Base-by-base conservation (phyloP, 208 protist species). In the Acanthamoeba quina region DNA sequence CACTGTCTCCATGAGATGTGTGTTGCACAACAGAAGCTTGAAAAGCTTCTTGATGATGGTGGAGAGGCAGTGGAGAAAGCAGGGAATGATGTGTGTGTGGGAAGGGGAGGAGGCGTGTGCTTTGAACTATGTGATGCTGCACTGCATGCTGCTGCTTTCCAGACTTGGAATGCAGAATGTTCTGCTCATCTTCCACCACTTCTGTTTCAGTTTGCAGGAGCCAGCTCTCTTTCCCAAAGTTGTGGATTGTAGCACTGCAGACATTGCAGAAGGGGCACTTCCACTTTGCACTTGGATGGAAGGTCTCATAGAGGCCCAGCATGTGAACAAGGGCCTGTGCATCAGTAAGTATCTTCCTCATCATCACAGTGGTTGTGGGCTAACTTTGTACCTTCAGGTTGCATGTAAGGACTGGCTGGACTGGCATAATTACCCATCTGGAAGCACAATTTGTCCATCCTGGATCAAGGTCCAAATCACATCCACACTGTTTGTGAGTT, bases 331-430 rank as follows among this genome's bases (percentile, higher is more conserved):
- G 29, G 5, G 62, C 15, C 62, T 70, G 4, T 54, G 15, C 5
- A 5, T 24, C 5, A n/a, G 49, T 54, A 13, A 54, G 49, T 54
- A 13, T 54, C 11, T 54, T 54, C 11, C 7, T 54, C 49, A 54
- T 4, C 49, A 54, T 4, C 49, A 54, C 7, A 54, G 21, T 64
- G 21, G 11, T 11, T 26, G 58, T 70, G 62, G 19, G 62, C 62
- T n/a, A n/a, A n/a, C n/a, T n/a, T 26, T 70, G 62, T 17, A 70
- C 83, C 52, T 90, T 90, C 21, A 90, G 19, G 83, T 90, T 41
- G 37, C 83, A 90, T 4, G 54, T 90, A 66, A 90, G 52, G 31
- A 90, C 83, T 9, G 83, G 13, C 9, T 34, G 76, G 58, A 66
- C 26, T 68, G 41, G 41, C 31, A 66, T 49, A 19, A 5, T 4